Evolutionary conservation across 352 stramenopile genomes (phyloP).

Genomic region (Pythium aquatile): DNA sequence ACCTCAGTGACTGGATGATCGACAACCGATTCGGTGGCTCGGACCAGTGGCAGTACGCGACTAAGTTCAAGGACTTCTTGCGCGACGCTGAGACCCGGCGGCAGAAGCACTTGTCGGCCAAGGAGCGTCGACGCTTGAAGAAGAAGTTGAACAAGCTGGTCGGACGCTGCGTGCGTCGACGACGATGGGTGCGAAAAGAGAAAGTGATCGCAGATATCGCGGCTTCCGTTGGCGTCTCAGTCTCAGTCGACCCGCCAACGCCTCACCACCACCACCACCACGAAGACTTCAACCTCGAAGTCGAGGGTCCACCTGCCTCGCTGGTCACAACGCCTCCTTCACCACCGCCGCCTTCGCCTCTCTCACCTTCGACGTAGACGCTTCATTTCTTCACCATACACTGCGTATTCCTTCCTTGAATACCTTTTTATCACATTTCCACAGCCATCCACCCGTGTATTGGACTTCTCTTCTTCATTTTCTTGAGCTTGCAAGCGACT

Average conservation of each 20-base stretch:
- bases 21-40: slow-evolving; percentile 67
- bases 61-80: slow-evolving; percentile 83
- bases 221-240: slow-evolving; percentile 14
- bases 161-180: slow-evolving; percentile 70
- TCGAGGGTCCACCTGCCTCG: neutral
- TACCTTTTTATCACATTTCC: neutral
- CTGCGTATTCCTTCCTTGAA: neutral
- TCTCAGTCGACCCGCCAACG: slow-evolving; percentile 8
- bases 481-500: slow-evolving; percentile 7
- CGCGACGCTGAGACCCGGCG: slow-evolving; percentile 50
- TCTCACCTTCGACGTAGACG: neutral
- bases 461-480: neutral
- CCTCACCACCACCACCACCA: slow-evolving; percentile 16
- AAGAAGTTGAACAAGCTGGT: slow-evolving; percentile 86
- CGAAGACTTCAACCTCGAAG: neutral
- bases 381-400: neutral
- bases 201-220: slow-evolving; percentile 55
- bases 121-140: slow-evolving; percentile 64
- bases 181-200: slow-evolving; percentile 77
- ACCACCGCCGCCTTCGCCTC: slow-evolving; percentile 7
- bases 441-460: neutral
- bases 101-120: slow-evolving; percentile 48
- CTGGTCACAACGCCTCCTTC: slow-evolving; percentile 11
- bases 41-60: slow-evolving; percentile 86
- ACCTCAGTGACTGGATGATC: slow-evolving; percentile 76